Percentiles rank a stretch among this genome's conserved stretches.
Conservation (phyloP, 495 filamentous ascomycete species). For the Hypoxylon cercidicola region DNA sequence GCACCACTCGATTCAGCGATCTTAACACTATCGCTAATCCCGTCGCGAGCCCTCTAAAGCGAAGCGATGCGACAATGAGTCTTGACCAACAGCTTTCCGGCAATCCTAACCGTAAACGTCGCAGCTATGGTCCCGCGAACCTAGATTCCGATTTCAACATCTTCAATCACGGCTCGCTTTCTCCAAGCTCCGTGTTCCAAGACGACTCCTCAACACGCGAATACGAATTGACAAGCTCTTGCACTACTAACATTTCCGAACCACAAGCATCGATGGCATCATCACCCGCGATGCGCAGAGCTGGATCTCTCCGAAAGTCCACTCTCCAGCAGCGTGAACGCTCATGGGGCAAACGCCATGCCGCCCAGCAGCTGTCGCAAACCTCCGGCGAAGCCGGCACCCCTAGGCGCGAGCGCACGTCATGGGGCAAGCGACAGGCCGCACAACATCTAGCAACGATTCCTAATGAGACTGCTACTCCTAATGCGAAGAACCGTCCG, state of each 20-base stretch:
- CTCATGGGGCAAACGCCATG: conserved; percentile 65
- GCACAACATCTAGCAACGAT: conserved; percentile 57
- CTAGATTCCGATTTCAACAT: conserved; percentile 73
- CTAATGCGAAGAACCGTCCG: conserved; percentile 64
- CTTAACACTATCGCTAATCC: conserved; percentile 54
- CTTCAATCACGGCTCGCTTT: conserved; percentile 67
- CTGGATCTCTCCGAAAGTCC: conserved; percentile 83
- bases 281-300: conserved; percentile 57
- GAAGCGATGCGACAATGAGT: conserved; percentile 90
- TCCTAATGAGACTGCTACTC: conserved; percentile 59
- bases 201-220: conserved; percentile 58
- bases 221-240: conserved; percentile 53
- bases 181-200: conserved; percentile 55
- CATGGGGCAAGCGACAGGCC: conserved; percentile 62
- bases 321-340: conserved; percentile 85
- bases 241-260: conserved; percentile 45
- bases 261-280: conserved; percentile 43
- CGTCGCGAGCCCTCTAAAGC: conserved; percentile 87
- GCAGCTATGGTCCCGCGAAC: conserved; percentile 76
- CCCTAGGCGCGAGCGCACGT: conserved; percentile 49
- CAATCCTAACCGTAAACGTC: conserved; percentile 86
- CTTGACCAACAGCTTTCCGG: conserved; percentile 79
- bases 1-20: conserved; percentile 55
- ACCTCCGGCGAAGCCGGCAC: conserved; percentile 59
- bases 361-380: conserved; percentile 57